Evolutionary conservation across 1,139 yeast genomes (phyloP), one percentile per base, ranked within the genome.

Genomic region (Sugiyamaella japonica): DNA sequence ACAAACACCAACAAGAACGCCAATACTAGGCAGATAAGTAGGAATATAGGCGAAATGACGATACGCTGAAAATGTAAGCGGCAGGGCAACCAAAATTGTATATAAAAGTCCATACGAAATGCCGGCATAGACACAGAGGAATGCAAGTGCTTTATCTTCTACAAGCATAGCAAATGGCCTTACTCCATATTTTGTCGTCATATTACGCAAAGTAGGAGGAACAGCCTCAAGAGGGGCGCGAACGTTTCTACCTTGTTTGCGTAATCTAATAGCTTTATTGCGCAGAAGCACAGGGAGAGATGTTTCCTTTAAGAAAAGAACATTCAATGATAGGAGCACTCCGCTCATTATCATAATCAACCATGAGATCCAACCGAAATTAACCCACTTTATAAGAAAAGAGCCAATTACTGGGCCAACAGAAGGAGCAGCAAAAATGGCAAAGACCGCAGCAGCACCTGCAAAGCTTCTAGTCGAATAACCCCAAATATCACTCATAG

Each of bases 351-450:
- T 54, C 43, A 54, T 29, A 15, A 47, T 39, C 15, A 52, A 29
- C 57, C 57, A 54, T 7, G 57, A 54, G 12, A 52, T 36, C 57
- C 57, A 54, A 17, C 54, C 53, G n/a, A 54, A 41, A n/a, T 48
- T 51, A 34, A 37, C 50, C 57, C 57, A 54, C 29, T 52, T 39
- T 7, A 51, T 31, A n/a, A 54, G 31, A 42, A 54, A 52, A 2
- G 55, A 50, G 10, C 53, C 52, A 15, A 54, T 29, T 17, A 52
- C 44, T 20, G 55, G 55, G 4, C 57, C 57, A n/a, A 54, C 10
- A 5, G 48, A 45, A 1, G 57, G 57, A 10, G 57, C 54, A 20
- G 54, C 53, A 41, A 50, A 54, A 20, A 54, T 54, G 40, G 55
- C 50, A 44, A 48, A 37, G 9, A 47, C 49, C 31, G 55, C 52